A percentile compares a stretch with the other conserved stretches of the same genome.
Conservation (phyloP, 352 stramenopile species). For the Globisporangium alternatum region DNA sequence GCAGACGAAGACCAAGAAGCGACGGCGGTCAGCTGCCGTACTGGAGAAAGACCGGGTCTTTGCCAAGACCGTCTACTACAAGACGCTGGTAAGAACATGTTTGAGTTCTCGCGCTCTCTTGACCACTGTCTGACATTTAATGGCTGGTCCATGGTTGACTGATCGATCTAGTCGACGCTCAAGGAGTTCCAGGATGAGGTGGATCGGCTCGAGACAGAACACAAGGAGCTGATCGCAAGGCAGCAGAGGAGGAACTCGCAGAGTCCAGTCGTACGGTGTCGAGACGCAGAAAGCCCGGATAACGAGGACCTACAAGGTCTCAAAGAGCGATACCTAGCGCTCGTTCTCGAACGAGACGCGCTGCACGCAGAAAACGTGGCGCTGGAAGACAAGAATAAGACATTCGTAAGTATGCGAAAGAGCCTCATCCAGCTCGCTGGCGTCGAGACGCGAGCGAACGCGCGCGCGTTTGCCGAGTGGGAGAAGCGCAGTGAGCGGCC, state of each 20-base stretch:
- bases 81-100: conserved; percentile 7
- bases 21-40: not conserved
- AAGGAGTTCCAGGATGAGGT: conserved; percentile 3
- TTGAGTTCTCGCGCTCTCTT: not conserved
- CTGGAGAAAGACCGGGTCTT: conserved; percentile 5
- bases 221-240: not conserved
- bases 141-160: not conserved
- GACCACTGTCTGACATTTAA: not conserved
- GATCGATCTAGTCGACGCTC: not conserved
- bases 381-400: not conserved
- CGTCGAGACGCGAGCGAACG: conserved; percentile 4
- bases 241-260: not conserved
- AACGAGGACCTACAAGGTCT: not conserved
- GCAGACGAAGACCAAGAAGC: conserved; percentile 2
- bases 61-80: conserved; percentile 15
- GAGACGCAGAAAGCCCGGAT: not conserved
- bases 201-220: not conserved
- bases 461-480: conserved; percentile 6
- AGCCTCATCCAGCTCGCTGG: conserved; percentile 1
- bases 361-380: not conserved
- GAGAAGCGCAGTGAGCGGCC: conserved; percentile 5
- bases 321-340: not conserved
- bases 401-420: not conserved
- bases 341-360: not conserved
- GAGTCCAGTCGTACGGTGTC: not conserved